A percentile compares a stretch with the other conserved stretches of the same genome.
These are phyloP conservation scores for Ailanthus altissimus DNA, from an alignment of 345 rosid genomes.

Conservation along the genomic window DNA sequence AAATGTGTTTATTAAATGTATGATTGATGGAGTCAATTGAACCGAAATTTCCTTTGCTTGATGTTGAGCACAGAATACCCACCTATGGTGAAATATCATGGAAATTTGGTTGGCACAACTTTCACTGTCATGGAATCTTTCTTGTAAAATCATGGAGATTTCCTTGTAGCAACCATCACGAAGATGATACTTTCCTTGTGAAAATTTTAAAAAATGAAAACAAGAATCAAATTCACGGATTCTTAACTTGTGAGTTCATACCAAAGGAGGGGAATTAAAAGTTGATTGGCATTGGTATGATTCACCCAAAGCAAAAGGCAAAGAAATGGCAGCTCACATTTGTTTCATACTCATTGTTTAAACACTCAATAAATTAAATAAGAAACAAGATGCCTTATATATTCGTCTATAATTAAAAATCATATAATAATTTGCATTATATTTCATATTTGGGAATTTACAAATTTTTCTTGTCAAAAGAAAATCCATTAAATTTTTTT, in stretches of 20 bases:
- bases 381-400: no score
- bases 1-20: no score
- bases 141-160: constrained; percentile 1
- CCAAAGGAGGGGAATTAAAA: not conserved
- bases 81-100: not conserved
- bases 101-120: not conserved
- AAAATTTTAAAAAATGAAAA: not conserved
- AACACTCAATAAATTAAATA: no score
- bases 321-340: not conserved
- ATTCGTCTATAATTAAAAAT: no score
- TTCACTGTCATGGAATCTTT: not conserved
- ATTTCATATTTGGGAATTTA: no score
- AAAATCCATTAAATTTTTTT: no score
- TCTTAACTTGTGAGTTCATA: constrained; percentile 11
- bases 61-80: no score
- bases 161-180: not conserved
- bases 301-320: not conserved
- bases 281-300: not conserved
- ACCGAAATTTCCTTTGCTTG: not conserved
- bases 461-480: no score
- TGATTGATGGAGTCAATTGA: no score
- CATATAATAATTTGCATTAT: no score
- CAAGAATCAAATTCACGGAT: not conserved
- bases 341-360: no score
- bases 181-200: not conserved